Conservation (phyloP, 176 grass and related monocot genomes). For the Pontederia paniculata region DNA sequence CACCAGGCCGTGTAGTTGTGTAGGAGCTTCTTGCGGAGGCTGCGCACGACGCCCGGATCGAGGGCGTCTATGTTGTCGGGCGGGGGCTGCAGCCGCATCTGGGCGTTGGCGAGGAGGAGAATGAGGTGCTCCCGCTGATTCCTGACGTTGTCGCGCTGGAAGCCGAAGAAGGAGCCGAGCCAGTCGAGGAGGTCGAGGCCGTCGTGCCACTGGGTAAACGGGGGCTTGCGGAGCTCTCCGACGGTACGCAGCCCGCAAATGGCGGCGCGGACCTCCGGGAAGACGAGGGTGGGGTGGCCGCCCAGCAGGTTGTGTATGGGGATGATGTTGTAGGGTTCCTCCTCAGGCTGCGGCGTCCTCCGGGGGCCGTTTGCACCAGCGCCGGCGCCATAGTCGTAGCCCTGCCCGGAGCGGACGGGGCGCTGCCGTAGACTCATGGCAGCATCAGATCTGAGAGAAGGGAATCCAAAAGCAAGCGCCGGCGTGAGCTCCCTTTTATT, state of each 20-base stretch:
- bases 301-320: conserved; percentile 82
- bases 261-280: conserved; percentile 81
- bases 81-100: conserved; percentile 39
- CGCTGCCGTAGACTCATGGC: too few species aligned
- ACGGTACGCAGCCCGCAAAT: conserved; percentile 43
- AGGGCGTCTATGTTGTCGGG: conserved; percentile 40
- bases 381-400: neutral
- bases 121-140: conserved; percentile 98
- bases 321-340: conserved; percentile 71
- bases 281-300: conserved; percentile 75
- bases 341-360: neutral
- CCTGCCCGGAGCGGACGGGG: too few species aligned
- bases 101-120: conserved; percentile 85
- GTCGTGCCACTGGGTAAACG: conserved; percentile 21
- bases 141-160: conserved; percentile 72
- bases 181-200: conserved; percentile 81
- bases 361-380: conserved; percentile 1
- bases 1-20: conserved; percentile 77
- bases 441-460: too few species aligned
- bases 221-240: conserved; percentile 49
- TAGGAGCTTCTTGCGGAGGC: conserved; percentile 67
- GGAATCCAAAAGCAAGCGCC: too few species aligned
- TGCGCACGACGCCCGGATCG: conserved; percentile 31
- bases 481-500: too few species aligned
- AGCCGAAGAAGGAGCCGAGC: conserved; percentile 79